These are phyloP conservation scores for Collybiopsis luxurians DNA, from an alignment of 768 basidiomycete genomes.

Conservation along the genomic window DNA sequence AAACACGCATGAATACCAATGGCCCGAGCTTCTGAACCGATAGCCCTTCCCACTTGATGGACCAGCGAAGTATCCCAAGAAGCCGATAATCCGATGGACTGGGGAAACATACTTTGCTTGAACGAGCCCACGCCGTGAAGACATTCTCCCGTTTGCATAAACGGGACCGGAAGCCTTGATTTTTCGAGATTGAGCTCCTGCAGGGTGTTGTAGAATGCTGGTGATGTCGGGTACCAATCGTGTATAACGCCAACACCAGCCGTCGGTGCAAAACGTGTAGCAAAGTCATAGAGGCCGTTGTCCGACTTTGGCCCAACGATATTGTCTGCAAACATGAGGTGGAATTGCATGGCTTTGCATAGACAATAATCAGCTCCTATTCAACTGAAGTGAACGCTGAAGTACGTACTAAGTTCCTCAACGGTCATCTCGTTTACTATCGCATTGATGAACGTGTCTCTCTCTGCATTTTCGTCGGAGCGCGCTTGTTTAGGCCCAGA, in stretches of 20 bases:
- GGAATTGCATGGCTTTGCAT: constrained; percentile 12
- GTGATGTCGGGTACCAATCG: constrained; percentile 11
- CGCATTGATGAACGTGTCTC: constrained; percentile 8
- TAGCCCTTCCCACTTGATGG: constrained; percentile 19
- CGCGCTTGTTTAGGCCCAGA: background rate
- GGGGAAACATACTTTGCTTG: constrained; percentile 23
- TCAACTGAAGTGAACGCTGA: background rate
- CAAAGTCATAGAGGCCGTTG: constrained; percentile 12
- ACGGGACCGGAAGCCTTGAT: constrained; percentile 19
- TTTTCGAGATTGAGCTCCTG: constrained; percentile 19
- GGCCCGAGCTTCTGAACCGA: constrained; percentile 20
- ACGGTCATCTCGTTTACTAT: constrained; percentile 8
- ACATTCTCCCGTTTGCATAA: constrained; percentile 23
- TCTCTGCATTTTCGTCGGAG: background rate
- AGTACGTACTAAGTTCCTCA: constrained; percentile 10
- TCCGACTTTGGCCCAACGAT: constrained; percentile 12
- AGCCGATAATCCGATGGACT: constrained; percentile 18
- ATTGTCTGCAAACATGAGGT: constrained; percentile 14
- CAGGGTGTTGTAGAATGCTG: constrained; percentile 16
- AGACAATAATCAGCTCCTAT: background rate
- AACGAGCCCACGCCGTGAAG: constrained; percentile 23
- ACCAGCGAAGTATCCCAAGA: constrained; percentile 18
- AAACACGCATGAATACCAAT: constrained; percentile 24
- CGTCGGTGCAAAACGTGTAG: constrained; percentile 10
- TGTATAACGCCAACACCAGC: constrained; percentile 14